A percentile compares a stretch with the other conserved stretches of the same genome.
phyloP scores from a whole-genome alignment of 2,329 filamentous ascomycete species.

The Stachybotrys chartarum region DNA sequence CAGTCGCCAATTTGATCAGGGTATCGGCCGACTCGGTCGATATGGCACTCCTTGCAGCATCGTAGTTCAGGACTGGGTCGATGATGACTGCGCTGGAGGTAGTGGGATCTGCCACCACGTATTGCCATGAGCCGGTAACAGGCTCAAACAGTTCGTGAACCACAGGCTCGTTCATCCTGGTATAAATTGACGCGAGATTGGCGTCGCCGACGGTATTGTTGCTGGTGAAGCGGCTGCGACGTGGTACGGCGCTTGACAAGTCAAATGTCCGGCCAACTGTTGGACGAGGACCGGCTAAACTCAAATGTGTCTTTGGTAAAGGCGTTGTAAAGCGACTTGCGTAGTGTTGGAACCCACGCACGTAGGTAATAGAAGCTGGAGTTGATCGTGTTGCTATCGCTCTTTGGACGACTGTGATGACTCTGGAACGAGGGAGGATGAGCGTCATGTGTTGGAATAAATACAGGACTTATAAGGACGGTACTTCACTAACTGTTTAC shows the following conservation, averaged over 20 bases:
- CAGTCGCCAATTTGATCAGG: conserved; percentile 33
- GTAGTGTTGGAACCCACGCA: too few species aligned
- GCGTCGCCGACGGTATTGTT: neutral
- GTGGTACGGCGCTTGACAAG: neutral
- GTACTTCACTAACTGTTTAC: too few species aligned
- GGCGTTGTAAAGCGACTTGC: too few species aligned
- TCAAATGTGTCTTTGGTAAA: too few species aligned
- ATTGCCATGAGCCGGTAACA: conserved; percentile 48
- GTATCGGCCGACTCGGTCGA: conserved; percentile 43
- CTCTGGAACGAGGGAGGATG: too few species aligned
- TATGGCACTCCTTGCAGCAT: conserved; percentile 31
- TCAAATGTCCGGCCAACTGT: neutral
- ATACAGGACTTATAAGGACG: too few species aligned
- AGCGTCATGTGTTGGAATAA: too few species aligned
- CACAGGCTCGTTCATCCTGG: conserved; percentile 19
- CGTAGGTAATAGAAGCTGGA: too few species aligned
- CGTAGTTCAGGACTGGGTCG: conserved; percentile 53
- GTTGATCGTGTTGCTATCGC: too few species aligned
- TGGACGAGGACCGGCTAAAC: too few species aligned
- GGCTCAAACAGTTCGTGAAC: conserved; percentile 32
- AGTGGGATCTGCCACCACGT: conserved; percentile 45
- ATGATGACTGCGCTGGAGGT: conserved; percentile 46
- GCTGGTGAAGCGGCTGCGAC: neutral
- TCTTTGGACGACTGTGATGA: too few species aligned
- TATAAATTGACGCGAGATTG: neutral